Evolutionary conservation across 1,139 yeast genomes (phyloP), one percentile per base, ranked within the genome.

Genomic region (Sugiyamaella novakii): DNA sequence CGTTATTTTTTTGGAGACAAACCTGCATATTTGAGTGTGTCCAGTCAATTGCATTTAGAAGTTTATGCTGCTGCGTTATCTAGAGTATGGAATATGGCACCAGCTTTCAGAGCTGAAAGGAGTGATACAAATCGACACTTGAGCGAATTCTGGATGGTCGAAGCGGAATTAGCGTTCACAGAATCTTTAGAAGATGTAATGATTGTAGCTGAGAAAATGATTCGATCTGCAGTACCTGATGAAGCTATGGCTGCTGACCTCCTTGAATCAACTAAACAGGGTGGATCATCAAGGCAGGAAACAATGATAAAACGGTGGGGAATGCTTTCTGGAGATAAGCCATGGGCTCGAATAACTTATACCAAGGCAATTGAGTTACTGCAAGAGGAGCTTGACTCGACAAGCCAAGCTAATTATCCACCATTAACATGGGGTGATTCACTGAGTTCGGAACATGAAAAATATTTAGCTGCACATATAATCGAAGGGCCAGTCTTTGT

Each of bases 111-210:
- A 53, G 98, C 98, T 0, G 99, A 94, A 63, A 79, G 79, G 45
- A 86, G 96, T 46, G 89, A 88, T 59, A 94, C 99, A 0, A 87
- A 83, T 59, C 76, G 98, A 43, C 99, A 94, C 65, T 70, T 94
- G 54, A 80, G 94, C 54, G 99, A 94, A 66, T 94, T 94, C 67
- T 92, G 98, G 97, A 91, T 94, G 97, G 70, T 92, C 2, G 99
- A 94, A 67, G 95, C 91, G 0, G 99, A 94, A 63, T 66, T 89
- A 25, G 81, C 89, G 11, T 86, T 86, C 64, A 70, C 85, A 1
- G 74, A 77, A 8, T 66, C 72, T 11, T 75, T 89, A 5, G 62
- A 66, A 2, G 85, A 84, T 54, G 69, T 94, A 48, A 83, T 92
- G 11, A 62, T 62, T 1, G 78, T 88, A 49, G 80, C 85, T 1